A percentile compares a stretch with the other conserved stretches of the same genome.
Conservation (phyloP, 2,329 filamentous ascomycete genomes). For the Penicillium sp. region DNA sequence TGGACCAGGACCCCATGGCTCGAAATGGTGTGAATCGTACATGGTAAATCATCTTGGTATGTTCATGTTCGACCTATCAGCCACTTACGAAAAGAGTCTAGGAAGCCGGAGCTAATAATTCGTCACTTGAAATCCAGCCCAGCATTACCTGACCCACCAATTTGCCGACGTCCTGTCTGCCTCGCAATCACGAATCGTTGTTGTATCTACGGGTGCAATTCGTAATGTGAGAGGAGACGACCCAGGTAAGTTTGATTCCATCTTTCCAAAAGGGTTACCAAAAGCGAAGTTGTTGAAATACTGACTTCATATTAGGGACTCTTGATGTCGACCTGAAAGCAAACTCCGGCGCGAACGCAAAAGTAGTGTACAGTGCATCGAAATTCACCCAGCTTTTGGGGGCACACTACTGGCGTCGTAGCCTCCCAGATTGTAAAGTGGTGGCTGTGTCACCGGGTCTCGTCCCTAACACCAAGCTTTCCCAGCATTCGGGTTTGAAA, state of each 20-base stretch:
- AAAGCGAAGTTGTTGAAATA: neutral
- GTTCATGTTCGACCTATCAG: neutral
- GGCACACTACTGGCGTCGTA: conserved; percentile 26
- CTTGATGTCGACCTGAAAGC: conserved; percentile 24
- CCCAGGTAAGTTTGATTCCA: conserved; percentile 14
- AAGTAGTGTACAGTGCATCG: conserved; percentile 24
- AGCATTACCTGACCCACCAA: conserved; percentile 23
- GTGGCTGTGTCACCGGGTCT: conserved; percentile 27
- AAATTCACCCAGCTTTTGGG: conserved; percentile 25
- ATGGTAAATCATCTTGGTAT: conserved; percentile 26
- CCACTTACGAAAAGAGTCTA: neutral
- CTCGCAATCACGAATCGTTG: conserved; percentile 22
- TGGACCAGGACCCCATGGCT: conserved; percentile 23
- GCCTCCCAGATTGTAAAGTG: conserved; percentile 20
- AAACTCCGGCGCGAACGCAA: conserved; percentile 19
- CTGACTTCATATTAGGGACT: conserved; percentile 13
- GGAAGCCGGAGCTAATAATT: neutral
- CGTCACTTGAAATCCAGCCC: conserved; percentile 6
- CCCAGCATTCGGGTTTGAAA: conserved; percentile 9
- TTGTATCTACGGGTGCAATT: conserved; percentile 28
- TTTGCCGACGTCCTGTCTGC: conserved; percentile 16
- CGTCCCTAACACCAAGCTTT: conserved; percentile 22
- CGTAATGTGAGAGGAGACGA: conserved; percentile 20
- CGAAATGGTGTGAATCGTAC: conserved; percentile 24
- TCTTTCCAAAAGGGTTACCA: neutral